These are phyloP conservation scores for Xylaria flabelliformis DNA, from an alignment of 495 filamentous ascomycete species.

Conservation along the genomic window DNA sequence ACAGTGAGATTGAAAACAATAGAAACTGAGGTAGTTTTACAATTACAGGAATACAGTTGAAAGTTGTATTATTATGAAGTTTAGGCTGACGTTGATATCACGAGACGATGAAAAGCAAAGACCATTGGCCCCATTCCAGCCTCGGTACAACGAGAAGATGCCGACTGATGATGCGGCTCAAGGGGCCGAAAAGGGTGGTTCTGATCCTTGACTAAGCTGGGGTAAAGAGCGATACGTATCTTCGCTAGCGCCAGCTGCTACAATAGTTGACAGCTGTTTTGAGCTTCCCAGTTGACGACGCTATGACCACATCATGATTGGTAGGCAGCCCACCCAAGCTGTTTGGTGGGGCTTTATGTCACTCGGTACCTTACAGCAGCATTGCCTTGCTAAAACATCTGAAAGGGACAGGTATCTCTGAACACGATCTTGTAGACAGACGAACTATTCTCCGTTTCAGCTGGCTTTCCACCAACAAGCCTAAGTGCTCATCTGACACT, in stretches of 20 bases:
- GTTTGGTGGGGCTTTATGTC: constrained; percentile 1
- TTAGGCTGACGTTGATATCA: constrained; percentile 29
- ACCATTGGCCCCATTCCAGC: constrained; percentile 16
- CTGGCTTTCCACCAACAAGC: constrained; percentile 14
- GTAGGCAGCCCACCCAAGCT: neutral
- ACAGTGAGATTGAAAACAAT: neutral
- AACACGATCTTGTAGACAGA: neutral
- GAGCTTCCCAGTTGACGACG: neutral
- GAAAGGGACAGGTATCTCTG: constrained; percentile 30
- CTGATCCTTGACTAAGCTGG: constrained; percentile 1
- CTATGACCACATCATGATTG: neutral
- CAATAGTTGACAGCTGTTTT: neutral
- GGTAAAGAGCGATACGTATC: constrained; percentile 18
- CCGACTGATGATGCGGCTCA: constrained; percentile 18
- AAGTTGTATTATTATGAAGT: constrained; percentile 13
- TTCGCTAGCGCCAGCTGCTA: constrained; percentile 8
- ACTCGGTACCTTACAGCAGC: neutral
- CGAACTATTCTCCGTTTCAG: neutral
- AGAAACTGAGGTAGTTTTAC: neutral
- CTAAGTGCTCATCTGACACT: neutral
- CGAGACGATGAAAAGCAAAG: constrained; percentile 22
- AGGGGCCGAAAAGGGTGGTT: neutral
- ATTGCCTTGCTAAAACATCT: constrained; percentile 22
- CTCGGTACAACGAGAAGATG: constrained; percentile 22
- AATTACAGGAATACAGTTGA: neutral